Conservation (phyloP, 2,329 filamentous ascomycete species). For the Rachicladosporium sp. region DNA sequence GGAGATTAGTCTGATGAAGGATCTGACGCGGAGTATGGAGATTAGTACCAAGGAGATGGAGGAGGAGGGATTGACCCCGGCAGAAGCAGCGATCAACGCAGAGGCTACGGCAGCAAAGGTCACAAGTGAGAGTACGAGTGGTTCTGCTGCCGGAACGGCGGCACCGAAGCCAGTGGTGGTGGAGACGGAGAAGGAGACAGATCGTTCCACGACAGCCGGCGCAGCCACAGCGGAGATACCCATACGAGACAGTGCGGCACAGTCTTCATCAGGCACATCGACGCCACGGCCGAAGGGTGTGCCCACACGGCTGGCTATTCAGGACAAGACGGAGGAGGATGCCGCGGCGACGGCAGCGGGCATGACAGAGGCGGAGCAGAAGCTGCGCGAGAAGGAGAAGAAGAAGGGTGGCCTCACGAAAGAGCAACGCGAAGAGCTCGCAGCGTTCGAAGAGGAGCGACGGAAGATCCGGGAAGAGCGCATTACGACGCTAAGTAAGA, state of each 20-base stretch:
- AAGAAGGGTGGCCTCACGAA: conserved; percentile 78
- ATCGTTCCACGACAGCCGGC: conserved; percentile 5
- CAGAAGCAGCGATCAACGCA: conserved; percentile 38
- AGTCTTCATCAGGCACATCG: conserved; percentile 25
- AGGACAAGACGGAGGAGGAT: conserved; percentile 76
- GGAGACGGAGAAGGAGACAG: conserved; percentile 6
- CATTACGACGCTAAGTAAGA: conserved; percentile 69
- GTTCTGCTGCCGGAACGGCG: neutral
- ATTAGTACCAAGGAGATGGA: conserved; percentile 78
- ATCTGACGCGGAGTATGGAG: conserved; percentile 95
- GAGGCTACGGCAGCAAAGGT: conserved; percentile 38
- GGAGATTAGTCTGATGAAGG: conserved; percentile 97
- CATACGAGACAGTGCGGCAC: conserved; percentile 10
- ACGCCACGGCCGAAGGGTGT: conserved; percentile 44
- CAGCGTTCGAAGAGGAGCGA: conserved; percentile 78
- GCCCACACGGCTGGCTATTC: conserved; percentile 72
- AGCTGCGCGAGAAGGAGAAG: conserved; percentile 69
- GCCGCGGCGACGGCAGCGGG: conserved; percentile 51
- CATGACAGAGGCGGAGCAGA: conserved; percentile 61
- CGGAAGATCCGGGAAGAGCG: conserved; percentile 76
- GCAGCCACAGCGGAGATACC: conserved; percentile 12
- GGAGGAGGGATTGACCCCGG: conserved; percentile 31
- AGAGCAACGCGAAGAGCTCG: conserved; percentile 86
- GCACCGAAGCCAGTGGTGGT: conserved; percentile 1
- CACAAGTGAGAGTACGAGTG: neutral